These are phyloP conservation scores for Porcisia deanei DNA, from an alignment of 208 protist species.

Conservation along the genomic window DNA sequence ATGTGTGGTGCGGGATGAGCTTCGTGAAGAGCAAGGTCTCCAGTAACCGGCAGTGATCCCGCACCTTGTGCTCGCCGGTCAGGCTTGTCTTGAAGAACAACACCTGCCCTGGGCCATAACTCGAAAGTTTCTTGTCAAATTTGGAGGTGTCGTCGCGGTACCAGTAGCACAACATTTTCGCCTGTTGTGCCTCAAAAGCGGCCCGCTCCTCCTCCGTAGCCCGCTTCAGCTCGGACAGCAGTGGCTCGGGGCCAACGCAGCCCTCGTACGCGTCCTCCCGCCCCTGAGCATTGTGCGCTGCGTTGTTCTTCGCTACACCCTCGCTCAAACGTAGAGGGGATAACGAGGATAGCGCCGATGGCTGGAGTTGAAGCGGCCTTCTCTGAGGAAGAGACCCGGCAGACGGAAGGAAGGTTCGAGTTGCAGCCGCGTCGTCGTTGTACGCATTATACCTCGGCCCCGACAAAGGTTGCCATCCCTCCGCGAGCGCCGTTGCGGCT, in stretches of 20 bases:
- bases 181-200: conserved; percentile 18
- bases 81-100: conserved; percentile 75
- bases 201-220: conserved; percentile 20
- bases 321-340: not conserved
- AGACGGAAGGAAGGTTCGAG: not conserved
- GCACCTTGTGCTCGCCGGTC: conserved; percentile 57
- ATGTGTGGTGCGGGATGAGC: conserved; percentile 56
- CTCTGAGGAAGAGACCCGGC: not conserved
- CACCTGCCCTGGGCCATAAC: conserved; percentile 36
- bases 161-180: conserved; percentile 39
- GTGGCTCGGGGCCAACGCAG: not conserved
- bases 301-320: not conserved
- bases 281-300: not conserved
- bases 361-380: not conserved
- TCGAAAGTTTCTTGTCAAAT: conserved; percentile 39
- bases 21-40: conserved; percentile 71
- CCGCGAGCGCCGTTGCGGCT: not conserved
- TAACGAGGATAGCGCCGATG: not conserved
- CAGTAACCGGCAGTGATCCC: conserved; percentile 50
- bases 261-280: not conserved
- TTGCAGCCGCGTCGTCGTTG: not conserved
- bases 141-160: conserved; percentile 47
- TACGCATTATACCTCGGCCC: not conserved
- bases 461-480: not conserved
- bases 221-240: conserved; percentile 18